Conservation (phyloP, 768 basidiomycete species). For the Termitomyces sp. region DNA sequence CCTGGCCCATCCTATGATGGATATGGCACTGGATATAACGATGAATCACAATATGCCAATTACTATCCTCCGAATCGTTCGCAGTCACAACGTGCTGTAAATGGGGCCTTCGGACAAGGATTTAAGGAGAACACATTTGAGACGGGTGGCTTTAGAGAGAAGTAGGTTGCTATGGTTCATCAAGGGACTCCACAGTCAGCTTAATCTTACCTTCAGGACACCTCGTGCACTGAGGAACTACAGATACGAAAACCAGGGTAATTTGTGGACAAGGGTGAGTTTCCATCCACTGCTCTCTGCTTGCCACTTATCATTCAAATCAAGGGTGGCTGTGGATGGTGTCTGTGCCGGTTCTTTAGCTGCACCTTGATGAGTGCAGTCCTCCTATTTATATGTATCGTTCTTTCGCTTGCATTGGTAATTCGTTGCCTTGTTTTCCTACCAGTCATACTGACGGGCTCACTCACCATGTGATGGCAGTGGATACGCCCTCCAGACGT, state of each 20-base stretch:
- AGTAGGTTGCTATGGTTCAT: conserved; percentile 5
- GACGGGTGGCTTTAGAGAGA: conserved; percentile 3
- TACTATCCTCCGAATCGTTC: conserved; percentile 21
- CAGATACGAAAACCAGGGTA: conserved; percentile 52
- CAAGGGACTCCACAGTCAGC: neutral
- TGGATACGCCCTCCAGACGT: conserved; percentile 76
- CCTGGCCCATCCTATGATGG: conserved; percentile 23
- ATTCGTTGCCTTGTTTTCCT: conserved; percentile 15
- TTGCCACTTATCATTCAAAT: neutral
- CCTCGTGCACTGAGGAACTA: conserved; percentile 42
- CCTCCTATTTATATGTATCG: conserved; percentile 60
- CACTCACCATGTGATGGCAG: conserved; percentile 27
- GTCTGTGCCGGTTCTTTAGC: conserved; percentile 66
- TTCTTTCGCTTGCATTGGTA: conserved; percentile 65
- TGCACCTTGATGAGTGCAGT: conserved; percentile 65
- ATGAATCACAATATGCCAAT: conserved; percentile 26
- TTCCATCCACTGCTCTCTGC: neutral
- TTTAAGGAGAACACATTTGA: conserved; percentile 8
- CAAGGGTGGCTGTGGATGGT: conserved; percentile 58
- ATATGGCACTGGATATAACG: conserved; percentile 29
- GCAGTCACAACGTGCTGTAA: conserved; percentile 14
- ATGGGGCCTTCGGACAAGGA: conserved; percentile 5
- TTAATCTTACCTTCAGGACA: conserved; percentile 19
- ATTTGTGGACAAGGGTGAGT: conserved; percentile 62
- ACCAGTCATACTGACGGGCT: neutral